A percentile compares a stretch with the other conserved stretches of the same genome.
These are phyloP conservation scores for Linnemannia exigua DNA, from an alignment of 192 early-diverging fungal species.

Conservation along the genomic window DNA sequence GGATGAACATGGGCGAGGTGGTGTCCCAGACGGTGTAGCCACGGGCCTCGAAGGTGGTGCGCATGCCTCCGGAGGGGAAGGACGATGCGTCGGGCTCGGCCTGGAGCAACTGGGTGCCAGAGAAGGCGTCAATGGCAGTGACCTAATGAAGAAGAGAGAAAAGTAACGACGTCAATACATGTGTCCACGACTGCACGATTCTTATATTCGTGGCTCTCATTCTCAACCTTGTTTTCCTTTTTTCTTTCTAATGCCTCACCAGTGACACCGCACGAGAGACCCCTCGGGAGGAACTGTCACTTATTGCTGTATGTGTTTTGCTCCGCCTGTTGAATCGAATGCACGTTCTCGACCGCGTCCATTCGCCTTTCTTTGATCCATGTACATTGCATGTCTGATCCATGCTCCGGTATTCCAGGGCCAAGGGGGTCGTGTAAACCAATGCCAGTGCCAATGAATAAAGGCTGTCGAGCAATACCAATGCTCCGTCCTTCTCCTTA, in stretches of 20 bases:
- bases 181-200: constrained; percentile 21
- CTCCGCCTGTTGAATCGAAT: background rate
- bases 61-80: constrained; percentile 98
- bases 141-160: constrained; percentile 59
- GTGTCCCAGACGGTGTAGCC: constrained; percentile 99
- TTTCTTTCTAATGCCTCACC: too few relatives aligned
- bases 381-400: background rate
- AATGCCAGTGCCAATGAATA: background rate
- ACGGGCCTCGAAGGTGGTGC: constrained; percentile 98
- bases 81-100: constrained; percentile 99
- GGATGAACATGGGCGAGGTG: constrained; percentile 95
- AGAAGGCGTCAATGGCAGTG: constrained; percentile 94
- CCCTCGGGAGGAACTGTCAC: background rate
- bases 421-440: background rate
- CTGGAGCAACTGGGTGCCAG: constrained; percentile 96
- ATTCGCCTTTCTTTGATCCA: background rate
- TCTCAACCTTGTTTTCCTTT: background rate
- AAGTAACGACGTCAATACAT: background rate
- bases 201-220: constrained; percentile 46
- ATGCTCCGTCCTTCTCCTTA: background rate
- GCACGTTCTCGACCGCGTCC: constrained; percentile 1
- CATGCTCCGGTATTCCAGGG: background rate
- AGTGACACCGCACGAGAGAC: constrained; percentile 5
- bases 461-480: too few relatives aligned
- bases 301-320: background rate